These are phyloP conservation scores for Fusarium multiceps DNA, from an alignment of 2,329 filamentous ascomycete species.

Conservation along the genomic window DNA sequence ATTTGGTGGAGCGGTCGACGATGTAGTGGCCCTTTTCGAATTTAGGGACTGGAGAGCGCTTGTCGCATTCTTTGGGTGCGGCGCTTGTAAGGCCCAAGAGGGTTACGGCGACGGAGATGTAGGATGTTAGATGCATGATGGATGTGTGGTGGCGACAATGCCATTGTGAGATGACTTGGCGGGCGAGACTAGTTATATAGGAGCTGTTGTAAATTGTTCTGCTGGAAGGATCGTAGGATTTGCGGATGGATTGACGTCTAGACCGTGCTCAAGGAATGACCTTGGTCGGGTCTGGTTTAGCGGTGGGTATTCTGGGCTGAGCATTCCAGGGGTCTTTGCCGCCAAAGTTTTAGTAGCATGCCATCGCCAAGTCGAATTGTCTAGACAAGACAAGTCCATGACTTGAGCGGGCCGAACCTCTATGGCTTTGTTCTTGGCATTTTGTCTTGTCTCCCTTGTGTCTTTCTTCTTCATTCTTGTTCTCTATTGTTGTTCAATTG, in stretches of 20 bases:
- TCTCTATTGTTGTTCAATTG: too few species aligned
- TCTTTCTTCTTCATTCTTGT: neutral
- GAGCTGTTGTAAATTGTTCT: neutral
- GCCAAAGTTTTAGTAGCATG: conserved; percentile 4
- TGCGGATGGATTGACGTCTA: conserved; percentile 4
- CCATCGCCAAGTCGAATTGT: neutral
- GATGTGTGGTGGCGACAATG: neutral
- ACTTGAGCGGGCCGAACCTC: neutral
- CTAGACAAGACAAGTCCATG: neutral
- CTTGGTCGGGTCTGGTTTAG: conserved; percentile 12
- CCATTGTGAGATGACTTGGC: neutral
- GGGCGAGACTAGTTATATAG: neutral
- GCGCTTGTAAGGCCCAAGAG: conserved; percentile 28
- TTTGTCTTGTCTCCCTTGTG: neutral
- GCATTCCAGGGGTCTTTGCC: conserved; percentile 24
- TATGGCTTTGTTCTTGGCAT: neutral
- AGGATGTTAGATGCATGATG: conserved; percentile 35
- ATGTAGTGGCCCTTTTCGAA: conserved; percentile 41
- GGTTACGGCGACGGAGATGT: conserved; percentile 24
- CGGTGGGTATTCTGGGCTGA: neutral
- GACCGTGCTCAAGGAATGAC: conserved; percentile 30
- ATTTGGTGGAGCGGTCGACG: conserved; percentile 30
- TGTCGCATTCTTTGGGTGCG: conserved; percentile 8
- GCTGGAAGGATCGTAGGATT: conserved; percentile 11
- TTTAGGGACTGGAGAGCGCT: conserved; percentile 35